These are phyloP conservation scores for Penicillium ochrochloron DNA, from an alignment of 495 filamentous ascomycete genomes.

Conservation along the genomic window DNA sequence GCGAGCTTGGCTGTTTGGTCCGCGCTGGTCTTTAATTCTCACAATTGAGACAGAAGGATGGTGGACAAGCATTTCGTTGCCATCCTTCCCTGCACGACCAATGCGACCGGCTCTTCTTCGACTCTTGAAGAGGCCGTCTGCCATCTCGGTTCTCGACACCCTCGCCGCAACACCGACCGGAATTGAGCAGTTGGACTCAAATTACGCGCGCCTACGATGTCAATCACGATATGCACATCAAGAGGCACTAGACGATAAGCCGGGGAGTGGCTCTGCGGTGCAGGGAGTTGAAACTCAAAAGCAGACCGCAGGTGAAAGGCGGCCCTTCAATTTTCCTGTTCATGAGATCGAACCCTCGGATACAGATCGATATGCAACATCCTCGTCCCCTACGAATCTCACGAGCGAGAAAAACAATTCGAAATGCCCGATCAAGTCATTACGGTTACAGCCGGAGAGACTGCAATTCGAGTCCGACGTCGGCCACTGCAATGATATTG, in stretches of 20 bases:
- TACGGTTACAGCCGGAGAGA: conserved; percentile 38
- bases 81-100: conserved; percentile 27
- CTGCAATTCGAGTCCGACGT: conserved; percentile 60
- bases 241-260: conserved; percentile 3
- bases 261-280: neutral
- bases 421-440: conserved; percentile 8
- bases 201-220: conserved; percentile 38
- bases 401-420: neutral
- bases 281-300: neutral
- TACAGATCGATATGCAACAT: conserved; percentile 3
- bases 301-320: conserved; percentile 16
- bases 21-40: conserved; percentile 3
- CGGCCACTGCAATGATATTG: conserved; percentile 40
- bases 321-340: conserved; percentile 35
- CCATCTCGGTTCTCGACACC: conserved; percentile 52
- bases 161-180: conserved; percentile 44
- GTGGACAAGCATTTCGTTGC: conserved; percentile 25
- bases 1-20: conserved; percentile 9
- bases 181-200: conserved; percentile 42
- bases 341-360: conserved; percentile 34
- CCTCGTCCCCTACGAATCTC: neutral
- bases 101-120: conserved; percentile 61
- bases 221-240: conserved; percentile 27
- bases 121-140: conserved; percentile 57
- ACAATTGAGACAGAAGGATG: conserved; percentile 33